Percentiles rank a stretch among this genome's conserved stretches.
These are phyloP conservation scores for Carex parvula DNA, from an alignment of 176 grass and related monocot genomes.

Conservation along the genomic window DNA sequence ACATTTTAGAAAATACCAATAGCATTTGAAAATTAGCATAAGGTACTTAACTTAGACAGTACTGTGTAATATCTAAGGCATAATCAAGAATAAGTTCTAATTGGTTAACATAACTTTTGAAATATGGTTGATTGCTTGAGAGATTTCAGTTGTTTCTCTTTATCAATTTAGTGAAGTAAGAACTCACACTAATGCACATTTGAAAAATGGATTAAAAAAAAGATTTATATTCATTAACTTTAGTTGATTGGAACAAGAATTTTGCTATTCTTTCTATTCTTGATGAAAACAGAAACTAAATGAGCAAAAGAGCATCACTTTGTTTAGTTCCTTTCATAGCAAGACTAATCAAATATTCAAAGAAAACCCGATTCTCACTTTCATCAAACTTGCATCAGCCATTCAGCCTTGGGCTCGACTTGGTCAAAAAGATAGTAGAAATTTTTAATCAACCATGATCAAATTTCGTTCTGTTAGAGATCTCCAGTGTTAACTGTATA, in stretches of 20 bases:
- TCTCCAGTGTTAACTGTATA: background rate
- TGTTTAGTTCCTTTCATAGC: background rate
- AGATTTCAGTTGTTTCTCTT: background rate
- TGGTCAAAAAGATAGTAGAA: background rate
- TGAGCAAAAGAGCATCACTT: background rate
- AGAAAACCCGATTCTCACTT: background rate
- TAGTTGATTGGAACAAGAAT: background rate
- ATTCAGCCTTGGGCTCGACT: background rate
- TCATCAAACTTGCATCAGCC: background rate
- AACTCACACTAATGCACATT: background rate
- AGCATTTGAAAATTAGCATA: background rate
- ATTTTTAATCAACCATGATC: background rate
- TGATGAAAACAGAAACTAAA: background rate
- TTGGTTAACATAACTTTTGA: background rate
- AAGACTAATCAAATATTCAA: background rate
- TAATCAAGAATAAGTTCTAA: background rate
- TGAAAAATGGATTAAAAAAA: background rate
- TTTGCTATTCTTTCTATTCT: slow-evolving; percentile 8
- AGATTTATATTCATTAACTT: background rate
- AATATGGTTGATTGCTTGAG: background rate
- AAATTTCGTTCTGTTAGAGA: background rate
- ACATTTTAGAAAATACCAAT: background rate
- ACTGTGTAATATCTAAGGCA: background rate
- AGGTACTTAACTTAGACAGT: background rate
- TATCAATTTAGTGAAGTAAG: background rate